These are phyloP conservation scores for Linum tenue DNA, from an alignment of 345 rosid species.

Conservation along the genomic window DNA sequence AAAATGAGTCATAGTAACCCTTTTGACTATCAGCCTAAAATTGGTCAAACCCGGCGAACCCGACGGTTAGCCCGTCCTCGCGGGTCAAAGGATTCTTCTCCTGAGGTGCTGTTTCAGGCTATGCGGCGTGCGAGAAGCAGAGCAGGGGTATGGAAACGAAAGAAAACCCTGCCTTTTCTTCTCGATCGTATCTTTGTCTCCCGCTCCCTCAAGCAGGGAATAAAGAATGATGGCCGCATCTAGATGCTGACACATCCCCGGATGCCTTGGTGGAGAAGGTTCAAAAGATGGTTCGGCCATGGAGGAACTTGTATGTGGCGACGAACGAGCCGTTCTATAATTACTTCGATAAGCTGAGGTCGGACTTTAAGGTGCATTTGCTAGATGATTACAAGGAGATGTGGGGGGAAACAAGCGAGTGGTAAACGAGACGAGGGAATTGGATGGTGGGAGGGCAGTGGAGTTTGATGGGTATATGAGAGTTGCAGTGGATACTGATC, in stretches of 20 bases:
- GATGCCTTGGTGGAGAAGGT: slow-evolving; percentile 59
- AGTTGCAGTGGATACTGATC: slow-evolving; percentile 73
- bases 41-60: too few species aligned
- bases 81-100: too few species aligned
- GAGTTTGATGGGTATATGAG: slow-evolving; percentile 94
- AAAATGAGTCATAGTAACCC: too few species aligned
- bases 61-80: too few species aligned
- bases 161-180: too few species aligned
- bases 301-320: slow-evolving; percentile 77
- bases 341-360: slow-evolving; percentile 81
- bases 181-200: too few species aligned
- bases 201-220: slow-evolving; percentile 40
- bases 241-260: slow-evolving; percentile 78
- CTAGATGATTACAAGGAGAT: slow-evolving; percentile 39
- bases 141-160: too few species aligned
- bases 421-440: slow-evolving; percentile 69
- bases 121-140: too few species aligned
- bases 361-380: slow-evolving; percentile 42
- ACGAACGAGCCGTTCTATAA: slow-evolving; percentile 79
- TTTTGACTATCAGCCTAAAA: too few species aligned
- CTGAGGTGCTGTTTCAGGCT: too few species aligned
- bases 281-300: slow-evolving; percentile 43
- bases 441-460: slow-evolving; percentile 57
- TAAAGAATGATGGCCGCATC: slow-evolving; percentile 76
- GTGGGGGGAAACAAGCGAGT: slow-evolving; percentile 74